Conservation (phyloP, 2,329 filamentous ascomycete species). For the Fusarium xylarioides region DNA sequence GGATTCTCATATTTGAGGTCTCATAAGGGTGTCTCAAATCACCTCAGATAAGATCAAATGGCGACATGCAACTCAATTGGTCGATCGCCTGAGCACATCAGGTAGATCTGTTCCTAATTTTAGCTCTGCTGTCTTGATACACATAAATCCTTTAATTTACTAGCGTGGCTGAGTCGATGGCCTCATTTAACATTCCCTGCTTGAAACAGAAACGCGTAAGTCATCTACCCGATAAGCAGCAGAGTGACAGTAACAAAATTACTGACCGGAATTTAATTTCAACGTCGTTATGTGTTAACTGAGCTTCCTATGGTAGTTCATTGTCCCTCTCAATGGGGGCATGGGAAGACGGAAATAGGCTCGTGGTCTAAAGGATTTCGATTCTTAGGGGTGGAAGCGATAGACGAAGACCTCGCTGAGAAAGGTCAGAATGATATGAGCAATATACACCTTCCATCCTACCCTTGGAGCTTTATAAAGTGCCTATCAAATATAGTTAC, state of each 20-base stretch:
- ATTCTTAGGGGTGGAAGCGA: accelerated
- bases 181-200: not conserved
- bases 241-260: too few relatives aligned
- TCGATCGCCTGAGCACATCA: accelerated
- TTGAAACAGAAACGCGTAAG: not conserved
- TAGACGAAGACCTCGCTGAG: accelerated
- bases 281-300: accelerated
- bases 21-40: not conserved
- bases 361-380: too few relatives aligned
- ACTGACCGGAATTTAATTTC: not conserved
- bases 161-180: not conserved
- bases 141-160: not conserved
- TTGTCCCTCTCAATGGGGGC: accelerated
- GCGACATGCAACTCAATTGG: not conserved
- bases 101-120: not conserved
- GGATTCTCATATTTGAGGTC: too few relatives aligned
- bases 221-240: not conserved
- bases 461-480: too few relatives aligned
- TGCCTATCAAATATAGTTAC: too few relatives aligned
- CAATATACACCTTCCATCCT: accelerated
- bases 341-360: accelerated
- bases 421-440: accelerated
- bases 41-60: not conserved
- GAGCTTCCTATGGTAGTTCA: not conserved
- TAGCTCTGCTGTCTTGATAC: not conserved